phyloP scores from a whole-genome alignment of 1,139 yeast genomes.

The Kurtzmaniella quercitrusa region DNA sequence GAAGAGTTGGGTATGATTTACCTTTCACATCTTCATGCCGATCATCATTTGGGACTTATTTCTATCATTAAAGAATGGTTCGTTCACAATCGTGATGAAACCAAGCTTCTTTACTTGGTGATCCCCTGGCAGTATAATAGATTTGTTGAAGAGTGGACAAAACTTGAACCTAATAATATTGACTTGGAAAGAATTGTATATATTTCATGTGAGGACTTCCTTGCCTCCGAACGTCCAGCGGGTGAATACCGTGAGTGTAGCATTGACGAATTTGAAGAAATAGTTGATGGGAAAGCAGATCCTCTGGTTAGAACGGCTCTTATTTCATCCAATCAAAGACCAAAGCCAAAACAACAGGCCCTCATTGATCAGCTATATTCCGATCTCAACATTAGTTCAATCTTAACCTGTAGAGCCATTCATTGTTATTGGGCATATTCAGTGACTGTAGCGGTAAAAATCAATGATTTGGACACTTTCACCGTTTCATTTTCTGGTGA shows the following conservation, averaged over 20 bases:
- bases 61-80: slow-evolving; percentile 72
- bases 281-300: slow-evolving; percentile 18
- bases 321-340: neutral
- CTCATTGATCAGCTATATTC: slow-evolving; percentile 19
- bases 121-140: slow-evolving; percentile 73
- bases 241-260: slow-evolving; percentile 24
- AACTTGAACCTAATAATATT: slow-evolving; percentile 42
- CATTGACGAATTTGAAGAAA: slow-evolving; percentile 30
- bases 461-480: slow-evolving; percentile 31
- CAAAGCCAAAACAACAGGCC: slow-evolving; percentile 7
- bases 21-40: slow-evolving; percentile 93
- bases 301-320: slow-evolving; percentile 7
- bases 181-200: slow-evolving; percentile 45
- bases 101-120: slow-evolving; percentile 47
- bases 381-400: slow-evolving; percentile 24
- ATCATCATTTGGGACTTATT: slow-evolving; percentile 85
- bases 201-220: slow-evolving; percentile 66
- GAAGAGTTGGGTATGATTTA: slow-evolving; percentile 61
- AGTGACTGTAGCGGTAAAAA: slow-evolving; percentile 50
- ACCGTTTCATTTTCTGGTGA: slow-evolving; percentile 91
- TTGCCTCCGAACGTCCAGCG: slow-evolving; percentile 15
- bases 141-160: slow-evolving; percentile 70
- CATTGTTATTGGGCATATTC: slow-evolving; percentile 89
- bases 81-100: slow-evolving; percentile 22
- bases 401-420: slow-evolving; percentile 67